Percentiles rank a stretch among this genome's conserved stretches.
phyloP scores from a whole-genome alignment of 352 stramenopile species.

The Globisporangium camurandrum region DNA sequence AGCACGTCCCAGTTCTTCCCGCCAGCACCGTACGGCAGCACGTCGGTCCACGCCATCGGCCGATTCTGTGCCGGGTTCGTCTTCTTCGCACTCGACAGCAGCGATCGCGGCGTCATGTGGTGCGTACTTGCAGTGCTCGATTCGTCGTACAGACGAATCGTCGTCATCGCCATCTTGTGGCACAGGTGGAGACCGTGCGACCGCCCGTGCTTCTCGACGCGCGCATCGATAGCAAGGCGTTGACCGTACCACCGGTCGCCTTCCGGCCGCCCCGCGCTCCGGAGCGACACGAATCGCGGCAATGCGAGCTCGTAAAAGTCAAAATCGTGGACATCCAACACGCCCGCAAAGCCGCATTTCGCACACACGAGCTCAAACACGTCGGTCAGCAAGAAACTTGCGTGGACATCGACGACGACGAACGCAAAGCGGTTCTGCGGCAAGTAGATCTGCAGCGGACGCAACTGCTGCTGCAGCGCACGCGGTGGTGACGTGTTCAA shows the following conservation, averaged over 20 bases:
- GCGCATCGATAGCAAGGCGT: constrained; percentile 52
- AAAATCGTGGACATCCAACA: constrained; percentile 74
- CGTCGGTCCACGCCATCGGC: constrained; percentile 72
- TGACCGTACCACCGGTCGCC: constrained; percentile 79
- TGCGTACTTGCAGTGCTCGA: constrained; percentile 77
- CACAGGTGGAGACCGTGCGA: constrained; percentile 76
- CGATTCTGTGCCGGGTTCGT: constrained; percentile 74
- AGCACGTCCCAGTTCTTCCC: constrained; percentile 82
- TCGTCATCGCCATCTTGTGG: constrained; percentile 83
- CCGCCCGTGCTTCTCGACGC: constrained; percentile 50
- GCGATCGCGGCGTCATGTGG: constrained; percentile 67
- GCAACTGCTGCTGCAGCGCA: constrained; percentile 21
- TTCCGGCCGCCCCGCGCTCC: constrained; percentile 76
- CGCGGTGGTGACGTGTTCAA: constrained; percentile 31
- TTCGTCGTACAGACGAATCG: constrained; percentile 84
- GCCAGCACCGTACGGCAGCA: constrained; percentile 63
- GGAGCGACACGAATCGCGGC: constrained; percentile 80
- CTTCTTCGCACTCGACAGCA: constrained; percentile 64
- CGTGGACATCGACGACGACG: constrained; percentile 58
- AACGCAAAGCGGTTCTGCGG: constrained; percentile 82
- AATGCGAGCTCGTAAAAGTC: constrained; percentile 78
- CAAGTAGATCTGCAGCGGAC: constrained; percentile 73
- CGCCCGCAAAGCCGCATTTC: constrained; percentile 64
- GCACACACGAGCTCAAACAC: constrained; percentile 72
- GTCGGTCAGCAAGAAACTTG: constrained; percentile 50